Base-by-base conservation (phyloP, 2,329 filamentous ascomycete genomes). In the Aspergillus unguis region DNA sequence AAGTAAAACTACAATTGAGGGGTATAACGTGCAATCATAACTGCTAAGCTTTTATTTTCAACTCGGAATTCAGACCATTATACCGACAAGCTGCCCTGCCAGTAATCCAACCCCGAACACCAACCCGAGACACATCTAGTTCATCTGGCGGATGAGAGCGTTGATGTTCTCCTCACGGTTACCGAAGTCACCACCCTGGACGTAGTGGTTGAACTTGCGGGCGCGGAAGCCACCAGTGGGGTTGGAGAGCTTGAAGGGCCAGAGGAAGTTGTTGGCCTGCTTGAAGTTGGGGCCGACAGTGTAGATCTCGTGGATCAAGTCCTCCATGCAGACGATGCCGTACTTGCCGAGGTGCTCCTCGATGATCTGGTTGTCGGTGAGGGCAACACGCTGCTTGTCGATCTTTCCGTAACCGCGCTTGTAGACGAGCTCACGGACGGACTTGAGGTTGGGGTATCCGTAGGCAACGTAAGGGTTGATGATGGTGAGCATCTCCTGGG, bases 231-330 rank as follows among this genome's bases (percentile, higher is more conserved):
- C 92, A 76, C 94, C 94, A 68, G 81, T 97, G 74, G 94, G 94
- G 86, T 95, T 96, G 85, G 85, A 91, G 66, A 99, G 88, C 88
- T 99, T 97, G 87, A 99, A 99, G 74, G 94, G 94, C 94, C 94
- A 99, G 66, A 97, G 81, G 86, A 97, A 97, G 88, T 97, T 99
- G 82, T 87, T 85, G 71, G 90, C 91, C 83, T 96, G 92, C 87
- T 96, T 97, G 88, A 94, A 95, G 87, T 97, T 97, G 82, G 92
- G 92, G 75, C 94, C 92, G 65, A 97, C 94, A 55, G 92, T 95
- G 85, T 85, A 92, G 81, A 95, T 96, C 85, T 99, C 94, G 84
- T 99, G 94, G 78, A 99, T 92, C 66, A 99, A 81, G 80, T 99
- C 94, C 83, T 99, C 94, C 77, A 97, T 90, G 76, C 94, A 99